Conservation (phyloP, 257 asterid species). For the Nicotiana tabacum region DNA sequence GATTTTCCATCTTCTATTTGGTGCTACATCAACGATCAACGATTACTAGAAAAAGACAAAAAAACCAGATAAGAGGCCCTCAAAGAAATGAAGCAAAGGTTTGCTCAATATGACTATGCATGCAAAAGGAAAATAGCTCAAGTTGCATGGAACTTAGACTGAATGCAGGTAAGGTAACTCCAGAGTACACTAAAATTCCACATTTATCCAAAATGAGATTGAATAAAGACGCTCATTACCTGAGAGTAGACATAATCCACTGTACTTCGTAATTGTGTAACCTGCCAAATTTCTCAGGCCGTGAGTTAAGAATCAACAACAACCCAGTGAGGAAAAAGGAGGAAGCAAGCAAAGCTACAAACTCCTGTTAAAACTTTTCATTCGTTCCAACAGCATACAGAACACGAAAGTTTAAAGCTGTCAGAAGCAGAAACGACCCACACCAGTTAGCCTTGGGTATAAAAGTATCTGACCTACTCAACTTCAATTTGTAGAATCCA, state of each 20-base stretch:
- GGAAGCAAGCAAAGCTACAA: not conserved
- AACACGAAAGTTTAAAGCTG: not conserved
- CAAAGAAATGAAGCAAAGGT: conserved; percentile 1
- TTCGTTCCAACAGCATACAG: not conserved
- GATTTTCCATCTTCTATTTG: not conserved
- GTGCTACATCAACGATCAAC: not conserved
- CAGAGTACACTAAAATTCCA: not conserved
- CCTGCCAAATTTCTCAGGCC: conserved; percentile 35
- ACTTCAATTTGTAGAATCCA: not conserved
- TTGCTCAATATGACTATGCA: not conserved
- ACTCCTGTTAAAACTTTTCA: not conserved
- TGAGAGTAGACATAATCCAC: conserved; percentile 57
- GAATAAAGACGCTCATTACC: conserved; percentile 40
- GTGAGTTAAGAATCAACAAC: not conserved
- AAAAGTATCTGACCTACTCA: conserved; percentile 1
- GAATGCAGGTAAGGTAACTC: not conserved
- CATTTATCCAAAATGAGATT: conserved; percentile 2
- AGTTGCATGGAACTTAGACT: not conserved
- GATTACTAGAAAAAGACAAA: not conserved
- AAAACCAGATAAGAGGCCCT: not conserved
- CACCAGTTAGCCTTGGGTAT: not conserved
- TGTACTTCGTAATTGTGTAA: conserved; percentile 58
- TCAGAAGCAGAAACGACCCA: not conserved
- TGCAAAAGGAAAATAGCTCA: not conserved
- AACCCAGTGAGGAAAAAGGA: not conserved